phyloP scores from a whole-genome alignment of 345 rosid species.

The Zanthoxylum bungeanum region DNA sequence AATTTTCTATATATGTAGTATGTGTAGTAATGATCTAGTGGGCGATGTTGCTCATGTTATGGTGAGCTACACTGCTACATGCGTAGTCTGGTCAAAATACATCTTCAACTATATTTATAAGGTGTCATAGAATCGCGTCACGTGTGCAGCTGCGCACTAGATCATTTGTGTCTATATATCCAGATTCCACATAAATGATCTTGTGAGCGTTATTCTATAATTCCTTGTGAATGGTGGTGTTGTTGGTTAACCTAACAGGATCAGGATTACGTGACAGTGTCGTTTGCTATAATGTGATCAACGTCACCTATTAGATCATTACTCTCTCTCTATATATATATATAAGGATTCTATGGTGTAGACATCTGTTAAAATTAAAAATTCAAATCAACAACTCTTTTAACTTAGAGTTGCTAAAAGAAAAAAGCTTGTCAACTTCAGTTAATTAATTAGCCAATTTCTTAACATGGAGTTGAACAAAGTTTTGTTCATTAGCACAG shows the following conservation, averaged over 20 bases:
- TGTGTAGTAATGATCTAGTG: not conserved
- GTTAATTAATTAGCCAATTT: not conserved
- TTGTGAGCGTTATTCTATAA: not conserved
- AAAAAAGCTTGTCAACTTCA: not conserved
- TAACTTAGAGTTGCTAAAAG: not conserved
- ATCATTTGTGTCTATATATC: not conserved
- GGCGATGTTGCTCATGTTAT: not conserved
- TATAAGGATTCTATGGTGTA: not conserved
- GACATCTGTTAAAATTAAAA: not conserved
- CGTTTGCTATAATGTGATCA: not conserved
- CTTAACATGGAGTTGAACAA: not conserved
- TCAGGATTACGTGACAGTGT: not conserved
- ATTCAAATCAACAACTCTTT: not conserved
- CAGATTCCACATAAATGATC: not conserved
- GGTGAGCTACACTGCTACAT: not conserved
- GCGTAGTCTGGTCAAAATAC: not conserved
- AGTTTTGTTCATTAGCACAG: not conserved
- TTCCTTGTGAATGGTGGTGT: not conserved
- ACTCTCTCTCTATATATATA: not conserved
- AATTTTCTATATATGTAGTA: not conserved
- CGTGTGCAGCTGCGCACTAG: not conserved
- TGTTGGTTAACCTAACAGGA: not conserved
- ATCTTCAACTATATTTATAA: not conserved
- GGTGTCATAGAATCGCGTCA: not conserved
- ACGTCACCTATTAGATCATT: not conserved